Percentiles rank a stretch among this genome's conserved stretches.
Evolutionary conservation across 2,329 filamentous ascomycete species (phyloP).

Genomic region (Chaetomiaceae sp.): DNA sequence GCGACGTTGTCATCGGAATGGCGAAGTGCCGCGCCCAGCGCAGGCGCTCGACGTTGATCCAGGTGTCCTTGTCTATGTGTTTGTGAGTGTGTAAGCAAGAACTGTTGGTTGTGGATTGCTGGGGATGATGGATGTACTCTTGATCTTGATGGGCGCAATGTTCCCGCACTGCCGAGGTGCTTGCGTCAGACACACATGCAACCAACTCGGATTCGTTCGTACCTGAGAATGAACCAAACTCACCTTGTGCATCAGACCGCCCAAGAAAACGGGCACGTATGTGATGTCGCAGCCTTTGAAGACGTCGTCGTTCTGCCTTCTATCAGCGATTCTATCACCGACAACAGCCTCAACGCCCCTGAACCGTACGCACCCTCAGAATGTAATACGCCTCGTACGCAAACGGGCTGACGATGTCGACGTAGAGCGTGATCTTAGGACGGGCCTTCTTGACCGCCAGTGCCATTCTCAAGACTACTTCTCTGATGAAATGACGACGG

Average conservation of each 20-base stretch:
- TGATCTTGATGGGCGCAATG: constrained; percentile 32
- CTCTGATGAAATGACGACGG: neutral
- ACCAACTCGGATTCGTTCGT: neutral
- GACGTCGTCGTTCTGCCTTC: constrained; percentile 26
- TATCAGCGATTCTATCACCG: neutral
- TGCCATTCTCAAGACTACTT: neutral
- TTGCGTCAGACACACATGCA: too few species aligned
- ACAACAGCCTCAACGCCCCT: too few species aligned
- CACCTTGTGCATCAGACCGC: constrained; percentile 34
- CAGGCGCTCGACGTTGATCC: constrained; percentile 31
- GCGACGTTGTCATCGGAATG: constrained; percentile 29
- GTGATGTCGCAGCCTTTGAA: constrained; percentile 30
- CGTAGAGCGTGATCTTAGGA: constrained; percentile 33
- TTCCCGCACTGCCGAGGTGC: constrained; percentile 28
- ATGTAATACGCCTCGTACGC: constrained; percentile 35
- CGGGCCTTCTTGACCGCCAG: constrained; percentile 11
- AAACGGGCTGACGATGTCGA: constrained; percentile 37
- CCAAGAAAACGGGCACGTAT: constrained; percentile 35
- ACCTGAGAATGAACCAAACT: neutral
- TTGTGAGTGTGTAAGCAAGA: too few species aligned
- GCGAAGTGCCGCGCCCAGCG: constrained; percentile 32
- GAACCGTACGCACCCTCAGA: constrained; percentile 28
- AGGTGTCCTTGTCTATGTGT: constrained; percentile 33
- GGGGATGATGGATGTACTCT: constrained; percentile 28
- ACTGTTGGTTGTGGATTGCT: too few species aligned